A percentile compares a stretch with the other conserved stretches of the same genome.
Conservation (phyloP, 140 eudicot genomes). For the Senecio squalidus region DNA sequence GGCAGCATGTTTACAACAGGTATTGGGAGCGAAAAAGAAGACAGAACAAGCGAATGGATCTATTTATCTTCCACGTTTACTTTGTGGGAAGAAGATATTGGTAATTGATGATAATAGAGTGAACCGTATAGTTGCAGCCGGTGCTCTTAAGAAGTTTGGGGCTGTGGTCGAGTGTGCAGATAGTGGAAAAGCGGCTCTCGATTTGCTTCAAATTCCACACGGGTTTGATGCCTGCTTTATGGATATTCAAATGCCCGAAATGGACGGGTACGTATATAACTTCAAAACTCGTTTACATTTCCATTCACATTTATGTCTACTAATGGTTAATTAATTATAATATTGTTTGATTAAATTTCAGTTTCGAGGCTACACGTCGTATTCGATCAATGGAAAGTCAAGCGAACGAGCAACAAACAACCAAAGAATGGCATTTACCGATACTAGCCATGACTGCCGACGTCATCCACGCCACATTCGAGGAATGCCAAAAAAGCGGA, state of each 20-base stretch:
- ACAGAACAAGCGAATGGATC: constrained; percentile 41
- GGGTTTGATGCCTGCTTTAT: constrained; percentile 79
- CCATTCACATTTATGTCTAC: neutral
- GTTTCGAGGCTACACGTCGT: constrained; percentile 74
- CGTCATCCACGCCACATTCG: constrained; percentile 82
- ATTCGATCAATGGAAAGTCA: constrained; percentile 57
- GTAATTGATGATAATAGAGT: constrained; percentile 86
- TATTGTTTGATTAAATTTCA: constrained; percentile 18
- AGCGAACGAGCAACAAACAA: constrained; percentile 30
- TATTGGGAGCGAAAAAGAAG: constrained; percentile 47
- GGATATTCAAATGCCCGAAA: constrained; percentile 98
- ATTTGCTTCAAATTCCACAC: constrained; percentile 64
- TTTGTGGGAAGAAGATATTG: constrained; percentile 65
- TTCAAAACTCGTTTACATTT: too few relatives aligned
- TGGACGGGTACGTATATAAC: constrained; percentile 92
- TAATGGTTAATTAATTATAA: neutral
- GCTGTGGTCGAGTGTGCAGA: constrained; percentile 82
- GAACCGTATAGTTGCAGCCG: constrained; percentile 88
- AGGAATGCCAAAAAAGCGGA: constrained; percentile 67
- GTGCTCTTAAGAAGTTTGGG: constrained; percentile 81
- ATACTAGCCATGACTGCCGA: constrained; percentile 93
- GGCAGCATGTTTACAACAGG: constrained; percentile 93
- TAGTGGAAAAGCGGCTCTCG: constrained; percentile 81
- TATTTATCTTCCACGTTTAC: constrained; percentile 48
- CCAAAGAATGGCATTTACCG: constrained; percentile 55